These are phyloP conservation scores for Cymodocea nodosa DNA, from an alignment of 116 monocot species.

Conservation along the genomic window DNA sequence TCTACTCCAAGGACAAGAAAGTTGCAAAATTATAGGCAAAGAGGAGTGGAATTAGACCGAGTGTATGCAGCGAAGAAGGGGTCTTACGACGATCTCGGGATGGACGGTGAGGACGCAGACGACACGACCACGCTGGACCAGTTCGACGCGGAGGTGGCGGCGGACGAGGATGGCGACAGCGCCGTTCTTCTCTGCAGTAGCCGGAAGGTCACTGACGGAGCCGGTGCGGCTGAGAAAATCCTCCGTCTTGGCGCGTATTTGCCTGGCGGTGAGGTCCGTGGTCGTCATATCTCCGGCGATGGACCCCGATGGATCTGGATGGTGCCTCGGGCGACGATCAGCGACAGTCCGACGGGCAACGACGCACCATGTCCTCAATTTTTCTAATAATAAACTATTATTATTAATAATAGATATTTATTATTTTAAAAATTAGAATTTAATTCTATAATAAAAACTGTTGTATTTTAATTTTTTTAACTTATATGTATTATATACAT, in stretches of 20 bases:
- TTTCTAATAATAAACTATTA: too few species aligned
- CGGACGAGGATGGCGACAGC: constrained; percentile 36
- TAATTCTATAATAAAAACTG: too few species aligned
- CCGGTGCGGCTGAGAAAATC: constrained; percentile 2
- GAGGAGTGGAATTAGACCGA: too few species aligned
- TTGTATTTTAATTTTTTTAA: too few species aligned
- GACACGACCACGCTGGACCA: constrained; percentile 40
- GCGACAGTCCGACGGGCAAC: too few species aligned
- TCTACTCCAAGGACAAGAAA: constrained; percentile 14
- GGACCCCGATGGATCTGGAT: too few species aligned
- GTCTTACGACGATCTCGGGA: constrained; percentile 25
- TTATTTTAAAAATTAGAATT: too few species aligned
- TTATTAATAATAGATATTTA: too few species aligned
- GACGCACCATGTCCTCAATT: too few species aligned
- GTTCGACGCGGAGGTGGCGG: constrained; percentile 31
- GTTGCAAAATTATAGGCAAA: neutral
- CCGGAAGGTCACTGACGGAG: constrained; percentile 12
- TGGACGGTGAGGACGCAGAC: constrained; percentile 41
- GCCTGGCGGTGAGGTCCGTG: neutral
- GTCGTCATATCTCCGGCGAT: neutral
- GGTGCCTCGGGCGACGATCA: too few species aligned
- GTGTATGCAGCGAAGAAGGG: neutral
- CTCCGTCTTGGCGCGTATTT: neutral
- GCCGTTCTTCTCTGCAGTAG: constrained; percentile 8
- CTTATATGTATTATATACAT: too few species aligned